Percentiles rank a stretch among this genome's conserved stretches.
Evolutionary conservation across 2,329 filamentous ascomycete species (phyloP).

Genomic region (Diaporthe citriasiana): DNA sequence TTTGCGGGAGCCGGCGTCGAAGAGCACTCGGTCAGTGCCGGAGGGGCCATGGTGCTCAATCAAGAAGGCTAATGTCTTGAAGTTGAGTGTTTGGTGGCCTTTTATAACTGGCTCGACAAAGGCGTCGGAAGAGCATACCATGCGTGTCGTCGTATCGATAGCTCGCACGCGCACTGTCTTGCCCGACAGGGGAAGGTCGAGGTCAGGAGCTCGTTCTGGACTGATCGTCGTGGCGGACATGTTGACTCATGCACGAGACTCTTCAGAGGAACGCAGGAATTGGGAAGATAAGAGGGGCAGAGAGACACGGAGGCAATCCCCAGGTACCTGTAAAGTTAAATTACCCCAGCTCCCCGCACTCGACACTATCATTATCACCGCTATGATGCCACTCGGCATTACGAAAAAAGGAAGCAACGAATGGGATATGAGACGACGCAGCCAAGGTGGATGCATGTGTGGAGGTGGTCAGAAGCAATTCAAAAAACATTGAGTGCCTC

Average conservation of each 20-base stretch:
- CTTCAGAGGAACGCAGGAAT: background rate
- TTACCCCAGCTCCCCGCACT: background rate
- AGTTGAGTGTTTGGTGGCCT: slow-evolving; percentile 11
- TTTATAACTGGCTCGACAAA: background rate
- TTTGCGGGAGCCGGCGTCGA: slow-evolving; percentile 16
- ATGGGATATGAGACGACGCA: background rate
- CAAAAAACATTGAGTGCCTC: background rate
- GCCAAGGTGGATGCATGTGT: background rate
- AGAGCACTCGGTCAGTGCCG: background rate
- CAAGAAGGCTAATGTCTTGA: slow-evolving; percentile 9
- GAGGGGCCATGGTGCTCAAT: background rate
- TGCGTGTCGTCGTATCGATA: slow-evolving; percentile 10
- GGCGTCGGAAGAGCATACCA: slow-evolving; percentile 9
- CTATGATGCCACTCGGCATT: background rate
- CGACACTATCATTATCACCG: background rate
- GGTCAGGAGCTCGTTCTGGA: background rate
- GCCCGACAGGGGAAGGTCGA: background rate
- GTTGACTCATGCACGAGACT: background rate
- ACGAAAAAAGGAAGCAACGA: background rate
- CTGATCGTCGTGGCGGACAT: background rate
- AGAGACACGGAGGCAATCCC: background rate
- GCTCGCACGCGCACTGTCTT: slow-evolving; percentile 9
- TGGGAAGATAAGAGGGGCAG: background rate
- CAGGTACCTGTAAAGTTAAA: background rate
- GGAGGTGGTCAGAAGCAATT: background rate